Percentiles rank a stretch among this genome's conserved stretches.
Evolutionary conservation across 225 moss, liverwort and hornwort species (phyloP).

Genomic region (Pseudisothecium myosuroides): DNA sequence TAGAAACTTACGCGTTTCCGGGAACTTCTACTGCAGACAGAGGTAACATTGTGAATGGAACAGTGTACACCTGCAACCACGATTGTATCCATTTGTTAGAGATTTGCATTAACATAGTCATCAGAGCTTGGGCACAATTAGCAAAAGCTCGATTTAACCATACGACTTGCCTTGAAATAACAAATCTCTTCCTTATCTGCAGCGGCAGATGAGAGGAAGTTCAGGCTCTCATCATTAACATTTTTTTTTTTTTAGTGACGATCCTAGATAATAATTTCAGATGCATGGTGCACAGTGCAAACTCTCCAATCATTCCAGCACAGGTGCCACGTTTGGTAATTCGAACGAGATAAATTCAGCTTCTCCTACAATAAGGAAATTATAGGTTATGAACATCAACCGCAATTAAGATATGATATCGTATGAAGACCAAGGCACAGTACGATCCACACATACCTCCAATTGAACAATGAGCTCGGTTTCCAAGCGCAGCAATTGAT

Average conservation of each 20-base stretch:
- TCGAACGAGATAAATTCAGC: neutral
- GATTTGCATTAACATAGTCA: neutral
- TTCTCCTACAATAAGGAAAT: neutral
- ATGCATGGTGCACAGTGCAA: neutral
- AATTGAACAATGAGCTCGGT: constrained; percentile 26
- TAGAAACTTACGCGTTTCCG: constrained; percentile 56
- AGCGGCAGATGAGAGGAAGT: neutral
- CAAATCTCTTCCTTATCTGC: neutral
- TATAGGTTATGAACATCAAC: neutral
- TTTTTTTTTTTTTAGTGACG: neutral
- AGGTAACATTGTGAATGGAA: constrained; percentile 84
- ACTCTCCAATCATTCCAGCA: neutral
- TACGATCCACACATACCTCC: constrained; percentile 9
- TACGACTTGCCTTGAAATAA: neutral
- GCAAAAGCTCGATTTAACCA: neutral
- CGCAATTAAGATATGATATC: neutral
- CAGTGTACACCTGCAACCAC: constrained; percentile 66
- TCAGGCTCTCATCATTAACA: neutral
- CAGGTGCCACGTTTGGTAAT: neutral
- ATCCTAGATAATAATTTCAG: neutral
- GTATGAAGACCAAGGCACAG: neutral
- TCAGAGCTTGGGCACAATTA: neutral
- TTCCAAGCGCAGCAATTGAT: constrained; percentile 37
- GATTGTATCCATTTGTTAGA: neutral
- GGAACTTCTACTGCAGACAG: constrained; percentile 88